phyloP scores from a whole-genome alignment of 805 yeast species.

The Metschnikowia hibisci region DNA sequence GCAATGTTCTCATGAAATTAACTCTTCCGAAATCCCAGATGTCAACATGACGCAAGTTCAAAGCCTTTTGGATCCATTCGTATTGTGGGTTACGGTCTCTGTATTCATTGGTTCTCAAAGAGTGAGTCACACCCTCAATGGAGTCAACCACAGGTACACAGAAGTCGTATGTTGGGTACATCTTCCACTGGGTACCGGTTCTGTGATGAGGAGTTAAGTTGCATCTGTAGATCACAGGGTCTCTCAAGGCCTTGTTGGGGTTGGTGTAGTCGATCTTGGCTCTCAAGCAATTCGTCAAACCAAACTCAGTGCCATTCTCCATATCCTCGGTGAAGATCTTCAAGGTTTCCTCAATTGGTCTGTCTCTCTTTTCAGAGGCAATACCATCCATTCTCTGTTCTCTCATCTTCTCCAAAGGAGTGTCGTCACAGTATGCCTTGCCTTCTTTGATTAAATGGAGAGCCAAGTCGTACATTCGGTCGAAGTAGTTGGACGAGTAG shows the following conservation, averaged over 20 bases:
- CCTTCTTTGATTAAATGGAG: constrained; percentile 89
- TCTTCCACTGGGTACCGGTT: constrained; percentile 89
- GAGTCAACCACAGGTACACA: constrained; percentile 97
- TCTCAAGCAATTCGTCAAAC: constrained; percentile 87
- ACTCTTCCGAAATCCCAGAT: constrained; percentile 98
- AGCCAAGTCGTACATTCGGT: constrained; percentile 84
- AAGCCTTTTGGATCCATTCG: constrained; percentile 87
- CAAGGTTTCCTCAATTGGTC: constrained; percentile 89
- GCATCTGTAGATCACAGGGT: constrained; percentile 97
- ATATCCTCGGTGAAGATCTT: constrained; percentile 82
- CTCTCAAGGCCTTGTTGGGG: constrained; percentile 91
- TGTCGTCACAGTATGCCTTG: constrained; percentile 96
- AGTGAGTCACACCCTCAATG: constrained; percentile 95
- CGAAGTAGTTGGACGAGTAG: constrained; percentile 91
- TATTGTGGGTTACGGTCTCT: constrained; percentile 98
- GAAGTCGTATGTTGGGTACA: constrained; percentile 98
- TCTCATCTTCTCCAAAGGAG: constrained; percentile 92
- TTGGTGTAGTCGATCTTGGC: constrained; percentile 94
- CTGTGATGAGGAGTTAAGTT: constrained; percentile 97
- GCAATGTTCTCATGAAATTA: constrained; percentile 90
- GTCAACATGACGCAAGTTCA: constrained; percentile 84
- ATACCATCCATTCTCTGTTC: constrained; percentile 98
- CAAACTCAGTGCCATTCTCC: constrained; percentile 91
- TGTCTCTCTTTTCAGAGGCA: constrained; percentile 86
- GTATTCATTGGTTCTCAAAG: constrained; percentile 96